Base-by-base conservation (phyloP, 192 early-diverging fungal species). In the Geranomyces michiganensis region DNA sequence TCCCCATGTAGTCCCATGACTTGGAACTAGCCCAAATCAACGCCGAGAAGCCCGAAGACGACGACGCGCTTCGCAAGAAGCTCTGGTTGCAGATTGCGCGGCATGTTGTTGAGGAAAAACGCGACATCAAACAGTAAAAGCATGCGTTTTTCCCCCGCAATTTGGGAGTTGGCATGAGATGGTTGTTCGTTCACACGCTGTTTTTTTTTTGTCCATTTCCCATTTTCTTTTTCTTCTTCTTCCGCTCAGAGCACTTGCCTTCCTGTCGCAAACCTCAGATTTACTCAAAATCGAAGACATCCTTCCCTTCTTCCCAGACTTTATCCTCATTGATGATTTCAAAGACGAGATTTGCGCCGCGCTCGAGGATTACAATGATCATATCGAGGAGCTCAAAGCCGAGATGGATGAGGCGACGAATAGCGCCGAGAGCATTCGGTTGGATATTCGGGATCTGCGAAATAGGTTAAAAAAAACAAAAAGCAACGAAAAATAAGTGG, bases 331-430 rank as follows among this genome's bases (percentile, higher is more conserved):
- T 74, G 94, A 99, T 71, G 92, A 97, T 73, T 96, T 99, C 79
- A 98, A 98, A 78, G 91, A 94, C 33, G 97, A 99, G 62, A 91
- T 99, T 19, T 93, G 91, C 74, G 64, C 80, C 6, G 96, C 96
- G 6, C 80, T 99, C 13, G 92, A 96, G 65, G 90, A 96, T 49
- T 98, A 98, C 75, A 96, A 96, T 72, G 75, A 84, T 22, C 89
- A 96, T 65, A 93, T 97, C 62, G 88, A 96, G 36, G 87, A 91
- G 32, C 82, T 99, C 65, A 92, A 94, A 62, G 71, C 74, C 29
- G 94, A 97, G 51, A 96, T 99, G 94, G 96, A 98, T 56, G 97
- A 99, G 70, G 92, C 96, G 1, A 94, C 94, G 1, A 87, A 87
- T 61, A 93, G 90, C 70, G 92, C 95, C 7, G 94, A 97, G 77